These are phyloP conservation scores for Dictyostelium brefeldianum DNA, from an alignment of 78 protist genomes.

Conservation along the genomic window DNA sequence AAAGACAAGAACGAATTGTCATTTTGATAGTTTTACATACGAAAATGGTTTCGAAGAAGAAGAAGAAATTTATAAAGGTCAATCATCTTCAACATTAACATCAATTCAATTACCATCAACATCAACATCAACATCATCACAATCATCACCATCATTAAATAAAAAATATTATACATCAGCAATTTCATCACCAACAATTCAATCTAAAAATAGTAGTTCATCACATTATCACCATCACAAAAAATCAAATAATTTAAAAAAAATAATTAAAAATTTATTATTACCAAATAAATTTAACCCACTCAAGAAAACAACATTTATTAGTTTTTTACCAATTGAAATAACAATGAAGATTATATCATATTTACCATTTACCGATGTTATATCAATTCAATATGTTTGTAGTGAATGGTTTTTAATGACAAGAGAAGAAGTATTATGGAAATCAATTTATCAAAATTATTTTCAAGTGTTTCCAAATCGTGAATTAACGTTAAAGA, in stretches of 20 bases:
- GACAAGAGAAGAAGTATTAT: conserved; percentile 39
- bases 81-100: not conserved
- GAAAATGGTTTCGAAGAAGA: conserved; percentile 65
- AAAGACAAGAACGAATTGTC: conserved; percentile 1
- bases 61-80: not conserved
- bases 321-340: conserved; percentile 38
- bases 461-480: conserved; percentile 36
- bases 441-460: conserved; percentile 38
- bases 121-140: not conserved
- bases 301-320: conserved; percentile 12
- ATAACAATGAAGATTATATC: conserved; percentile 27
- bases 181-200: not conserved
- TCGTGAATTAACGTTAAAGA: conserved; percentile 5
- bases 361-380: conserved; percentile 26
- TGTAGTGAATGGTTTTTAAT: conserved; percentile 26
- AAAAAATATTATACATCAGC: not conserved
- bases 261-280: conserved; percentile 11
- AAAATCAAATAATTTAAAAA: not conserved
- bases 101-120: not conserved
- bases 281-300: conserved; percentile 25
- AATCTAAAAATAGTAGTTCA: not conserved
- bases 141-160: not conserved
- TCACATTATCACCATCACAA: not conserved
- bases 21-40: conserved; percentile 52
- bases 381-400: conserved; percentile 26